Evolutionary conservation across 345 rosid species (phyloP).

Genomic region (Gossypium rotundifolium): DNA sequence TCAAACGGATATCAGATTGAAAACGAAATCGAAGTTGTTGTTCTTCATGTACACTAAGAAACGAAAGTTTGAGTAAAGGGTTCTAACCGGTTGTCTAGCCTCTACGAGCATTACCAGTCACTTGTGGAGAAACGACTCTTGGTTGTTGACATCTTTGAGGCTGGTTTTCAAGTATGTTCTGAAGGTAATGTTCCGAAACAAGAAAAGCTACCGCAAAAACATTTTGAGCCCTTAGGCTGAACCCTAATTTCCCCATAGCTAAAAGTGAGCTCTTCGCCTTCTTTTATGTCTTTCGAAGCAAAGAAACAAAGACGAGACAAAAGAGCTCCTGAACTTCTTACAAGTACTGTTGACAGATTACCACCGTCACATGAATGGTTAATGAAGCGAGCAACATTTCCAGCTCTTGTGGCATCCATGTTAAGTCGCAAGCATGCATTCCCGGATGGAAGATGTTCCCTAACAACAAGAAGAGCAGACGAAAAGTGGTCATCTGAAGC

Average conservation of each 20-base stretch:
- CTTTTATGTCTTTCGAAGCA: constrained; percentile 57
- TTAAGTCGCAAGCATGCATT: constrained; percentile 81
- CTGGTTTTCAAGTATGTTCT: constrained; percentile 43
- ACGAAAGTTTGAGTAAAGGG: not conserved
- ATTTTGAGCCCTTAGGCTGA: constrained; percentile 43
- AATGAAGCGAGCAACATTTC: constrained; percentile 72
- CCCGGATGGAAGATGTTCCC: constrained; percentile 88
- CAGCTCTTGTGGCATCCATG: constrained; percentile 72
- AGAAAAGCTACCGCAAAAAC: constrained; percentile 63
- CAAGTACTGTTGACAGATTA: constrained; percentile 48
- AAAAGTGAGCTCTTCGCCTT: constrained; percentile 64
- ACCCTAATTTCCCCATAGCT: constrained; percentile 69
- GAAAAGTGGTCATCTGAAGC: constrained; percentile 33
- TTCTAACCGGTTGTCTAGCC: not conserved
- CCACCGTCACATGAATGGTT: constrained; percentile 95
- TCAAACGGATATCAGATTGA: not conserved
- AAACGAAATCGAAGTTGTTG: not conserved
- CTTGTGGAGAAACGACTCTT: not conserved
- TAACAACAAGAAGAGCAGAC: constrained; percentile 74
- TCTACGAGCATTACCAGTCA: not conserved
- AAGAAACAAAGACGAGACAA: constrained; percentile 80
- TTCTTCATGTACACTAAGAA: not conserved
- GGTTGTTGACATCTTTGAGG: not conserved
- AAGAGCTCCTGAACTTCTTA: constrained; percentile 58
- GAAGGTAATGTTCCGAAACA: constrained; percentile 72